Evolutionary conservation across 179 eudicot genomes (phyloP), one percentile per base, ranked within the genome.

Genomic region (Spinacia oleracea): DNA sequence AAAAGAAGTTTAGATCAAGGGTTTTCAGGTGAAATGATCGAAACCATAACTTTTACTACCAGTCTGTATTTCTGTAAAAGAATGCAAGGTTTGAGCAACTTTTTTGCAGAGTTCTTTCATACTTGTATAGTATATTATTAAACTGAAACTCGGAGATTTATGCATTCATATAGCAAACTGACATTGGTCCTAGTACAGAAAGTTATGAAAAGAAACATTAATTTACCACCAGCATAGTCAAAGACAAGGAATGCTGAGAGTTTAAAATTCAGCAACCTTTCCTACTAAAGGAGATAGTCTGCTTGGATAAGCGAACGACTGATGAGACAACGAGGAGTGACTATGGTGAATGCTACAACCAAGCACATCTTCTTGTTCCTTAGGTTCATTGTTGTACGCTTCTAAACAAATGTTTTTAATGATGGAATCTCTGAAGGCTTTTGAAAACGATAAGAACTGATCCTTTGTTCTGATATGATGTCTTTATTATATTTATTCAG

Each of bases 261-360:
- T 72, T 38, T 0, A 79, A 60, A 65, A 83, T 31, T 83, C 85
- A 55, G 77, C 21, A 83, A 73, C 76, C 80, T 76, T 72, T 38
- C 74, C 85, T 5, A 45, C 40, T 23, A 62, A 81, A 76, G 89
- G 79, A 70, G 86, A 72, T 76, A 85, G 73, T 75, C 82, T 85
- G 42, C 79, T 75, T 53, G 89, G 48, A 79, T 46, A 73, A 63
- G 81, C 86, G 27, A 81, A 83, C 27, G 94, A 80, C 59, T 59
- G 84, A 34, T 84, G 91, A 82, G 93, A 89, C 23, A 91, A 86
- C 1, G 97, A 87, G 31, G 96, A 93, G 29, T 88, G 92, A 78
- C 89, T 82, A 3, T 93, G 83, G 63, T 64, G 83, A 72, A 90
- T 87, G 72, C 88, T 81, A 25, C 83, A 64, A 38, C 76, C 80